These are phyloP conservation scores for Thermothielavioides terrestris DNA, from an alignment of 495 filamentous ascomycete genomes.

Conservation along the genomic window DNA sequence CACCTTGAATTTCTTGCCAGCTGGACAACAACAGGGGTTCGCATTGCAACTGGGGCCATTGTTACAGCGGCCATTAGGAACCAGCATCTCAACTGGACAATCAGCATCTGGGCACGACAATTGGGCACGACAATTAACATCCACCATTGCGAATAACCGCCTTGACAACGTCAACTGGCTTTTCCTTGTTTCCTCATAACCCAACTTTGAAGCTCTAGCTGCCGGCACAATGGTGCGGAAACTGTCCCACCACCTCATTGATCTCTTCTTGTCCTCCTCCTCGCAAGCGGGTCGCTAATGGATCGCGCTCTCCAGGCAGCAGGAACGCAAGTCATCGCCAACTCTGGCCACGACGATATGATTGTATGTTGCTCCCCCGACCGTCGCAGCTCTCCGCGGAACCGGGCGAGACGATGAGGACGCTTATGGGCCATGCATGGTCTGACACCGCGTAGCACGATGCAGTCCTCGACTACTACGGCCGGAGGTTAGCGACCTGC, in stretches of 20 bases:
- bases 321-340: constrained; percentile 30
- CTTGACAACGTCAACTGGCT: neutral
- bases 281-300: too few species aligned
- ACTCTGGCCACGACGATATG: constrained; percentile 87
- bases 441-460: constrained; percentile 59
- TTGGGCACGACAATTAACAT: neutral
- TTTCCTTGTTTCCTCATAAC: too few species aligned
- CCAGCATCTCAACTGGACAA: neutral
- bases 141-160: neutral
- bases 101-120: neutral
- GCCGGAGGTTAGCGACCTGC: constrained; percentile 90
- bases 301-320: constrained; percentile 16
- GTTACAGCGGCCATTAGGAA: neutral
- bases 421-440: neutral
- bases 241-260: neutral
- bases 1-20: constrained; percentile 27
- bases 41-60: neutral
- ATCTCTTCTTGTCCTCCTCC: neutral
- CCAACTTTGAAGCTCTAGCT: too few species aligned
- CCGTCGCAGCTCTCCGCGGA: neutral
- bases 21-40: constrained; percentile 23
- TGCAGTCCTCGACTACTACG: constrained; percentile 97
- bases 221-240: constrained; percentile 13
- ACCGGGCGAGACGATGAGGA: neutral
- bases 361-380: constrained; percentile 63